Conservation (phyloP, 352 stramenopile species). For the Thalassiosira allenii region DNA sequence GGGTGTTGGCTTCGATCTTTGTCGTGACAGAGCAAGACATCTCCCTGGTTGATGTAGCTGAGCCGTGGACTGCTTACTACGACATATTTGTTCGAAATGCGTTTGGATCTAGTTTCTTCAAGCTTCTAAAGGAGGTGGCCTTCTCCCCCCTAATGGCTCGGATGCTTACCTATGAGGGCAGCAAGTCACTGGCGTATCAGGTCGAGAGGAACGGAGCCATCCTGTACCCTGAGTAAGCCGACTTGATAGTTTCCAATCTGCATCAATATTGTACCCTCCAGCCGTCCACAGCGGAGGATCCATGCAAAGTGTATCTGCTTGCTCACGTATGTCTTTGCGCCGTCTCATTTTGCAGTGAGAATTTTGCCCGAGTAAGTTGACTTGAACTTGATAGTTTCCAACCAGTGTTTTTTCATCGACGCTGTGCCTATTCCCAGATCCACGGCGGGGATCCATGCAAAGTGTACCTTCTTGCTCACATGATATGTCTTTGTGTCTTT, state of each 20-base stretch:
- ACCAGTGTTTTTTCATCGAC: no score
- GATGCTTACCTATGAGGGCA: conserved; percentile 55
- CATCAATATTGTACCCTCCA: no score
- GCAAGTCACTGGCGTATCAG: conserved; percentile 26
- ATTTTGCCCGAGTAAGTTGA: conserved; percentile 61
- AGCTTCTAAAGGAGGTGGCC: conserved; percentile 71
- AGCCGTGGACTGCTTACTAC: conserved; percentile 56
- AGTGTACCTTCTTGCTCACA: no score
- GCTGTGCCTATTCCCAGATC: no score
- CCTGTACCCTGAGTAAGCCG: conserved; percentile 38
- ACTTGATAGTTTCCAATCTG: no score
- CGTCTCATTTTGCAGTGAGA: no score
- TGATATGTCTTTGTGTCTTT: not conserved
- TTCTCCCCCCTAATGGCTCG: conserved; percentile 71
- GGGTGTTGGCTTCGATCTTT: conserved; percentile 14
- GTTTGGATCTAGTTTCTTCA: conserved; percentile 77
- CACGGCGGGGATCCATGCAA: no score
- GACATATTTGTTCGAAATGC: conserved; percentile 74
- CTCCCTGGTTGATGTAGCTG: not conserved
- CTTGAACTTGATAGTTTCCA: conserved; percentile 36
- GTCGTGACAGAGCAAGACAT: conserved; percentile 23
- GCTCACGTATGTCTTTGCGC: no score
- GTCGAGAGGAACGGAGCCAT: not conserved
- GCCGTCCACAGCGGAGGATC: no score
- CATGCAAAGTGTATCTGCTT: no score